Percentiles rank a stretch among this genome's conserved stretches.
These are phyloP conservation scores for Echium plantagineum DNA, from an alignment of 257 asterid genomes.

Conservation along the genomic window DNA sequence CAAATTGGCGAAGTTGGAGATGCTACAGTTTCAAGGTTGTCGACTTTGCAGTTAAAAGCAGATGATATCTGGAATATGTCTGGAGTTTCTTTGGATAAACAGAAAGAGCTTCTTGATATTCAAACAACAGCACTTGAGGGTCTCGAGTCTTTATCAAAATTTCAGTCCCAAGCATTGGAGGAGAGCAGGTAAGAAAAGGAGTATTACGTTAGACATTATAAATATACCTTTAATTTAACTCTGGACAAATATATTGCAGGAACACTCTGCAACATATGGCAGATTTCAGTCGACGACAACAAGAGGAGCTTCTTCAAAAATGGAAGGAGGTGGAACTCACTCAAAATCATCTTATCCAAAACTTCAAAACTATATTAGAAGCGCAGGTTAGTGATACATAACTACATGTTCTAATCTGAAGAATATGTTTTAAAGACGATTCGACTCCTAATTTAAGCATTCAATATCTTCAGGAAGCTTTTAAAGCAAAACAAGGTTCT, in stretches of 20 bases:
- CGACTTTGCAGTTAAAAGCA: slow-evolving; percentile 41
- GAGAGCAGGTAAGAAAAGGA: slow-evolving; percentile 51
- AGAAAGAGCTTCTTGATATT: slow-evolving; percentile 53
- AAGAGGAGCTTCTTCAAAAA: slow-evolving; percentile 48
- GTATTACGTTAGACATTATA: background rate
- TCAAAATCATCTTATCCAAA: slow-evolving; percentile 60
- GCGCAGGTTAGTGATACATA: slow-evolving; percentile 46
- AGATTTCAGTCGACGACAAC: slow-evolving; percentile 65
- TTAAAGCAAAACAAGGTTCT: slow-evolving; percentile 71
- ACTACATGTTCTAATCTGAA: background rate
- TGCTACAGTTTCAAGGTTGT: slow-evolving; percentile 54
- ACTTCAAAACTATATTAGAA: slow-evolving; percentile 58
- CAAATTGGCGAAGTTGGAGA: slow-evolving; percentile 63
- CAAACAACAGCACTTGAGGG: slow-evolving; percentile 61
- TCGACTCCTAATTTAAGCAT: background rate
- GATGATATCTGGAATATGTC: slow-evolving; percentile 56
- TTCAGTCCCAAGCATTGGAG: slow-evolving; percentile 69
- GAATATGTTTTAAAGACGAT: too few relatives aligned
- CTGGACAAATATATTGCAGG: slow-evolving; percentile 20
- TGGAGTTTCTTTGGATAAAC: slow-evolving; percentile 58
- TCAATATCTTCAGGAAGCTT: slow-evolving; percentile 47
- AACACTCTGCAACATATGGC: slow-evolving; percentile 43
- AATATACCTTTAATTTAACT: background rate
- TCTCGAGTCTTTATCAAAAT: slow-evolving; percentile 43
- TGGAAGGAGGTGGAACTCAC: slow-evolving; percentile 57